Percentiles rank a stretch among this genome's conserved stretches.
phyloP scores from a whole-genome alignment of 257 asterid genomes.

The Fraxinus americana region DNA sequence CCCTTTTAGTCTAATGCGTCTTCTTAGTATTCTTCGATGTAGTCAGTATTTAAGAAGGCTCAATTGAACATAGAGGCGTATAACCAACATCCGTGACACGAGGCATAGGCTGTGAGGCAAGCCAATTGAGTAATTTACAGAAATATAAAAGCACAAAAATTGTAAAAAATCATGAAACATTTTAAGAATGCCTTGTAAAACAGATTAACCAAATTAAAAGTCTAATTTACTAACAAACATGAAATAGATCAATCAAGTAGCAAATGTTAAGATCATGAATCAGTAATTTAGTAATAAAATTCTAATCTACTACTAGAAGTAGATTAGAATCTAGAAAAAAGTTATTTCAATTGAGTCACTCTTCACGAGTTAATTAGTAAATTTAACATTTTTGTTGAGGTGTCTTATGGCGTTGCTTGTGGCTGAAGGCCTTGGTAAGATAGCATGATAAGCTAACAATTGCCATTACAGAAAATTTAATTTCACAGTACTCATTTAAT shows the following conservation, averaged over 20 bases:
- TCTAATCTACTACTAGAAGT: no score
- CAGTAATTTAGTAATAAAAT: no score
- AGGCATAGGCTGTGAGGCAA: not conserved
- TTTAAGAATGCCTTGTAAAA: no score
- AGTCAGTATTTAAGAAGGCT: not conserved
- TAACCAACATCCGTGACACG: not conserved
- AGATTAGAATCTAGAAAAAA: no score
- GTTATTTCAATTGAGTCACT: not conserved
- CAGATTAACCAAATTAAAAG: no score
- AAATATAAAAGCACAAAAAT: not conserved
- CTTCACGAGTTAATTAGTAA: not conserved
- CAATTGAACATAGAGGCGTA: not conserved
- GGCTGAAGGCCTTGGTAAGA: not conserved
- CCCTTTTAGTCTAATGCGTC: not conserved
- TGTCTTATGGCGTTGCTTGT: not conserved
- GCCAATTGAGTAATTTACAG: not conserved
- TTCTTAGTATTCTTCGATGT: not conserved
- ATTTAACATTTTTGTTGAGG: not conserved
- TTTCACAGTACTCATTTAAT: no score
- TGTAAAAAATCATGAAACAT: no score
- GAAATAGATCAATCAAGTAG: no score
- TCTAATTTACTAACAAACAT: no score
- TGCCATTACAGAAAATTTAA: not conserved
- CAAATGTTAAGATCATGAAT: no score
- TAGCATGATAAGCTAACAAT: not conserved